Percentiles rank a stretch among this genome's conserved stretches.
These are phyloP conservation scores for Oryza meridionalis DNA, from an alignment of 176 grass and related monocot species.

Conservation along the genomic window DNA sequence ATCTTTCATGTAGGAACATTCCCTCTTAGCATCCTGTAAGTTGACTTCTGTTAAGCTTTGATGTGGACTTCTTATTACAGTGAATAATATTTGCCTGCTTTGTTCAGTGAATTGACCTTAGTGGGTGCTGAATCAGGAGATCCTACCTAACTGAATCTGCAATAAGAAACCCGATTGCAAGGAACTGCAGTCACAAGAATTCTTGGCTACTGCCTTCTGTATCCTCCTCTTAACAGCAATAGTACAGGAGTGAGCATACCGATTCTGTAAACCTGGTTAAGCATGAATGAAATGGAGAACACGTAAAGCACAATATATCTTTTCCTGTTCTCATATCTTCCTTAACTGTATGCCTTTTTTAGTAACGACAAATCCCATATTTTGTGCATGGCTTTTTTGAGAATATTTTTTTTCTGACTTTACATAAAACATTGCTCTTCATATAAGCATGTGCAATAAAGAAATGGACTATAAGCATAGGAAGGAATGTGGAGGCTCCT, in stretches of 20 bases:
- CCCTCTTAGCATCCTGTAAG: slow-evolving; percentile 43
- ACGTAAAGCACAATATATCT: not conserved
- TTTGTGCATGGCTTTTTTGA: slow-evolving; percentile 33
- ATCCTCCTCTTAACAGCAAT: not conserved
- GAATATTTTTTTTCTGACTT: slow-evolving; percentile 38
- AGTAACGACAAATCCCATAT: slow-evolving; percentile 47
- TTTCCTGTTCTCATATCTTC: slow-evolving; percentile 9
- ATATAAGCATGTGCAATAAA: slow-evolving; percentile 46
- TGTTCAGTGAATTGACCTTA: slow-evolving; percentile 42
- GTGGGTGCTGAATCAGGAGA: slow-evolving; percentile 48
- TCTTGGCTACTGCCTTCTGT: not conserved
- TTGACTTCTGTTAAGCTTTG: slow-evolving; percentile 59
- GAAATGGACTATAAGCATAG: slow-evolving; percentile 40
- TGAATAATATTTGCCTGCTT: slow-evolving; percentile 30
- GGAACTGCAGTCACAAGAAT: slow-evolving; percentile 5
- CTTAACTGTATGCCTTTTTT: slow-evolving; percentile 19
- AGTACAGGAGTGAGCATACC: slow-evolving; percentile 10
- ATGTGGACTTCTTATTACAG: slow-evolving; percentile 45
- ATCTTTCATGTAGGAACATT: slow-evolving; percentile 44
- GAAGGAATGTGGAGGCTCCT: slow-evolving; percentile 44
- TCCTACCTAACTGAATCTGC: slow-evolving; percentile 44
- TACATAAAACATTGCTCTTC: slow-evolving; percentile 37
- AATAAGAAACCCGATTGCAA: slow-evolving; percentile 36
- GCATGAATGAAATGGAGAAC: not conserved
- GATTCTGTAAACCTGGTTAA: slow-evolving; percentile 19